Conservation (phyloP, 2,329 filamentous ascomycete species). For the Incumbomyces lentus region DNA sequence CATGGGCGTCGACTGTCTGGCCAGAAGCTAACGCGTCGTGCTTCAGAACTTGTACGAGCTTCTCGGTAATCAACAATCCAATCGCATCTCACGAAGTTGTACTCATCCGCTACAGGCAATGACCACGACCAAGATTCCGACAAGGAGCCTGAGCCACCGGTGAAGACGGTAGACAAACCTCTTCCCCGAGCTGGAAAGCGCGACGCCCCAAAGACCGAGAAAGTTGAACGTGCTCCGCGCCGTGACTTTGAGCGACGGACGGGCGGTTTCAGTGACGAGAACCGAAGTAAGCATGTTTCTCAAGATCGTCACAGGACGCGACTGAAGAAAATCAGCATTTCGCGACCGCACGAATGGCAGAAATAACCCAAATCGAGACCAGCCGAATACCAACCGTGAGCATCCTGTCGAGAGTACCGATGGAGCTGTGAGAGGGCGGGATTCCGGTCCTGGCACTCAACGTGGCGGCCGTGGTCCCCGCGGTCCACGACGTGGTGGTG, state of each 20-base stretch:
- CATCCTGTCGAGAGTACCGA: constrained; percentile 59
- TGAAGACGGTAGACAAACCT: constrained; percentile 83
- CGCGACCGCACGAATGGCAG: constrained; percentile 76
- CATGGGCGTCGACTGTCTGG: neutral
- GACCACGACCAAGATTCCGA: constrained; percentile 63
- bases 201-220: constrained; percentile 67
- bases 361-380: constrained; percentile 38
- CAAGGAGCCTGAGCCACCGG: constrained; percentile 64
- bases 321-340: constrained; percentile 43
- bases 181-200: constrained; percentile 70
- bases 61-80: constrained; percentile 60
- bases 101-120: constrained; percentile 43
- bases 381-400: constrained; percentile 52
- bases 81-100: constrained; percentile 14
- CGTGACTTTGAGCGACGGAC: constrained; percentile 42
- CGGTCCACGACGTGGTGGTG: constrained; percentile 41
- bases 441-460: constrained; percentile 36
- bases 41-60: constrained; percentile 90
- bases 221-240: constrained; percentile 31
- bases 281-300: constrained; percentile 61
- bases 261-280: constrained; percentile 60
- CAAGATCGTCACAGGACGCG: constrained; percentile 2
- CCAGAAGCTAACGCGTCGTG: constrained; percentile 27
- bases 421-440: constrained; percentile 25
- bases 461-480: constrained; percentile 56